These are phyloP conservation scores for Penicillium corylophilum DNA, from an alignment of 2,329 filamentous ascomycete species.

Conservation along the genomic window DNA sequence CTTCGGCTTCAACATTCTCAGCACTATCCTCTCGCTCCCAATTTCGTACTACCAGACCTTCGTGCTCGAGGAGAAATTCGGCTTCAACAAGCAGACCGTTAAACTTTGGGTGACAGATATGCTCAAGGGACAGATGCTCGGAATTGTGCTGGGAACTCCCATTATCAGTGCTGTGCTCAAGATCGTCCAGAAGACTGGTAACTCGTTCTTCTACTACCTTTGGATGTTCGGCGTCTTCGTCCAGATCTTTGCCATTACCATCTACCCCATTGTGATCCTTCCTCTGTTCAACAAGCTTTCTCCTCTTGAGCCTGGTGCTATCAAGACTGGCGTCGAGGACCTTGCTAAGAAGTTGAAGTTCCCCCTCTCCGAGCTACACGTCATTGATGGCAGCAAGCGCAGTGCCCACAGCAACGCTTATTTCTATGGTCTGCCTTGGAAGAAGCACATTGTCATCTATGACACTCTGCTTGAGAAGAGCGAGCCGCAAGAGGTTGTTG, in stretches of 20 bases:
- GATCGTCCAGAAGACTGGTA: slow-evolving; percentile 92
- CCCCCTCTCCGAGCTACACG: slow-evolving; percentile 86
- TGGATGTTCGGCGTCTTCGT: slow-evolving; percentile 89
- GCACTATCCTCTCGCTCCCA: slow-evolving; percentile 76
- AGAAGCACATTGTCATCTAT: slow-evolving; percentile 99
- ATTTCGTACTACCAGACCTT: slow-evolving; percentile 90
- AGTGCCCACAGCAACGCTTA: slow-evolving; percentile 89
- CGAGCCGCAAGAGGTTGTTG: slow-evolving; percentile 85
- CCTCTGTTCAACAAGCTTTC: slow-evolving; percentile 98
- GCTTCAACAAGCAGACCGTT: slow-evolving; percentile 97
- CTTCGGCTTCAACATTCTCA: slow-evolving; percentile 78
- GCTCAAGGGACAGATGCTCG: slow-evolving; percentile 83
- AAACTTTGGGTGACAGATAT: slow-evolving; percentile 86
- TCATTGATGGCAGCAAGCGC: slow-evolving; percentile 89
- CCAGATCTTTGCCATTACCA: slow-evolving; percentile 91
- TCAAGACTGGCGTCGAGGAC: slow-evolving; percentile 84
- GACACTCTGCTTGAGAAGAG: slow-evolving; percentile 97
- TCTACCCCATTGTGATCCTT: slow-evolving; percentile 91
- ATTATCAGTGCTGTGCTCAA: slow-evolving; percentile 88
- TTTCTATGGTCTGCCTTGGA: slow-evolving; percentile 97
- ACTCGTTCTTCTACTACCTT: slow-evolving; percentile 95
- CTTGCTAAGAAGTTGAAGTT: slow-evolving; percentile 84
- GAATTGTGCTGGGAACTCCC: slow-evolving; percentile 76
- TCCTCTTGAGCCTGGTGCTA: slow-evolving; percentile 77
- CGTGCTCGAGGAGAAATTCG: slow-evolving; percentile 92